These are phyloP conservation scores for Ophiostoma tasmaniense DNA, from an alignment of 2,329 filamentous ascomycete genomes.

Conservation along the genomic window DNA sequence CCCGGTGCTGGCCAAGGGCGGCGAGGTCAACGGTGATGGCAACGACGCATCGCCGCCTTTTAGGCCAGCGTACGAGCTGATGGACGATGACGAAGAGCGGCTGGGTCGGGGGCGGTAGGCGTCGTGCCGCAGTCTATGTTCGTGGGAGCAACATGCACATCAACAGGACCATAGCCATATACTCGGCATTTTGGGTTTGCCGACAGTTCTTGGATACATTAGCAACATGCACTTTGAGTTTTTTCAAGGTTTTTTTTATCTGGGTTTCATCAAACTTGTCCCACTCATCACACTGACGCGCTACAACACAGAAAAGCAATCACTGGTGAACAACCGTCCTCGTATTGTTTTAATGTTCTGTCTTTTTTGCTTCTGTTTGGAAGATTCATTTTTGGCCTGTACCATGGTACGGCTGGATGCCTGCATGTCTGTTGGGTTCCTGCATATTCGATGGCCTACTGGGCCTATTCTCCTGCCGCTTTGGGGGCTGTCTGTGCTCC, in stretches of 20 bases:
- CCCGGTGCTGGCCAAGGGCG: constrained; percentile 52
- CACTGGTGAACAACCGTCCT: background rate
- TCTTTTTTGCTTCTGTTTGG: background rate
- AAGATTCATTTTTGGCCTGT: background rate
- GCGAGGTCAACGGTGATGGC: constrained; percentile 21
- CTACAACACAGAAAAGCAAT: background rate
- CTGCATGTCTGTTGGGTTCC: background rate
- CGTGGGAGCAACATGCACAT: background rate
- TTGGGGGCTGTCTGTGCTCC: background rate
- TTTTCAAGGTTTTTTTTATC: background rate
- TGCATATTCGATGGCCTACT: too few species aligned
- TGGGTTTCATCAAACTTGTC: background rate
- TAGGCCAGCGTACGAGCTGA: constrained; percentile 66
- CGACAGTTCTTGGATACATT: background rate
- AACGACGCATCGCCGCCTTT: constrained; percentile 36
- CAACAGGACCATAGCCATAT: background rate
- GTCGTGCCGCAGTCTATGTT: background rate
- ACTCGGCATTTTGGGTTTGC: background rate
- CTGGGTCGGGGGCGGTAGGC: constrained; percentile 56
- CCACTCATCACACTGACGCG: background rate
- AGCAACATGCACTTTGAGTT: background rate
- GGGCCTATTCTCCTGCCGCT: background rate
- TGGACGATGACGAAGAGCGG: constrained; percentile 68
- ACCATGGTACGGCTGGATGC: background rate
- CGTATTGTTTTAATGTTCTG: background rate